Evolutionary conservation across 345 rosid species (phyloP).

Genomic region (Boechera retrofracta): DNA sequence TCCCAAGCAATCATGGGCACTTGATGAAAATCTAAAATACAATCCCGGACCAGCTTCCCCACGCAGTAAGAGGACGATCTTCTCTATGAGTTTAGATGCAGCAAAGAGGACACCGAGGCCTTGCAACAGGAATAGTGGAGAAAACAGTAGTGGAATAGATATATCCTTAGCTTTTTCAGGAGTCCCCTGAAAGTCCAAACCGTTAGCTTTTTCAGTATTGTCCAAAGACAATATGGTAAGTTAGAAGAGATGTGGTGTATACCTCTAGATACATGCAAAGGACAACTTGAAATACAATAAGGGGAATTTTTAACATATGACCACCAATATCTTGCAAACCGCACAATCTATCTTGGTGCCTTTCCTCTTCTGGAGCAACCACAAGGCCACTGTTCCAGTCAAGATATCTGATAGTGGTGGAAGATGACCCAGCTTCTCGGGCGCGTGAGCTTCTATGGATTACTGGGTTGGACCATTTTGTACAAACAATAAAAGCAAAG

Average conservation of each 20-base stretch:
- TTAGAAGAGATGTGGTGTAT: conserved; percentile 45
- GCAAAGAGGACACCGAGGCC: conserved; percentile 87
- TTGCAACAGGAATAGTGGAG: conserved; percentile 89
- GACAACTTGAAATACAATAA: conserved; percentile 83
- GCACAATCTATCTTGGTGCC: conserved; percentile 64
- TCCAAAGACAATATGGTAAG: conserved; percentile 33
- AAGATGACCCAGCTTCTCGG: conserved; percentile 71
- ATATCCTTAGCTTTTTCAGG: conserved; percentile 78
- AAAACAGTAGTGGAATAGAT: conserved; percentile 79
- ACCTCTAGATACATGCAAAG: conserved; percentile 98
- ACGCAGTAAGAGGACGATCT: conserved; percentile 66
- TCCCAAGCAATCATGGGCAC: conserved; percentile 80
- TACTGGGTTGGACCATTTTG: conserved; percentile 97
- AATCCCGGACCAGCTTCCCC: conserved; percentile 76
- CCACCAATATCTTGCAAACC: conserved; percentile 95
- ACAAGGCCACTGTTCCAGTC: conserved; percentile 93
- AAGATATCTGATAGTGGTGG: conserved; percentile 65
- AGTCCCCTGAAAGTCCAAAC: conserved; percentile 73
- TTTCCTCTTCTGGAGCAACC: conserved; percentile 68
- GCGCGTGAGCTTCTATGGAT: conserved; percentile 70
- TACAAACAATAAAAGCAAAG: conserved; percentile 95
- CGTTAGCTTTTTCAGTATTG: conserved; percentile 38
- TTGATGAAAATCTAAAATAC: conserved; percentile 73
- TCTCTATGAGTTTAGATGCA: conserved; percentile 75
- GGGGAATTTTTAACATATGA: conserved; percentile 86